Evolutionary conservation across 306 rosid genomes (phyloP), one percentile per base, ranked within the genome.

Genomic region (Vigna radiata): DNA sequence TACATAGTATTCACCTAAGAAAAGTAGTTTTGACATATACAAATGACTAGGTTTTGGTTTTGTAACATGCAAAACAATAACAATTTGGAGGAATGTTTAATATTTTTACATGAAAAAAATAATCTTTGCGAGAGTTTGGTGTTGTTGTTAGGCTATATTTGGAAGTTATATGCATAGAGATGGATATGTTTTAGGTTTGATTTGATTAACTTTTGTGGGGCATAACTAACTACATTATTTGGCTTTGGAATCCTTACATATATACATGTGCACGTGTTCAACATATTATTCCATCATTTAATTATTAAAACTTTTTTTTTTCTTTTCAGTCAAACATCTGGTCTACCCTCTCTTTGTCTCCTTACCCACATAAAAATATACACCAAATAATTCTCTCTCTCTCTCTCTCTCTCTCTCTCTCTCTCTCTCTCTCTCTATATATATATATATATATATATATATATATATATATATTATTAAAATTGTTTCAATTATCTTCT

Each of bases 201-300:
- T 81, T 81, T 61, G 68, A 76, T 76, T 63, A 70, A 62, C 36
- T 69, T 81, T 81, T 68, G 15, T 41, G 15, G 39, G 81, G 48
- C 68, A 43, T 81, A 81, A 81, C 85, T 81, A 81, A 81, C 85
- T 48, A 31, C 54, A 75, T 81, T 81, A 48, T 73, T 81, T 81
- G 25, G 73, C 81, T 76, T 75, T 52, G 27, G 66, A 81, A 75
- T 41, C 46, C 11, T 8, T 41, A 39, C 8, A 39, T 75, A 54
- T 72, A 59, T 70, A 76, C 73, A 61, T 41, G 33, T 81, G 81
- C 81, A 81, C 73, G 68, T 69, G 67, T 48, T 52, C 11, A 11
- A 16, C 6, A 81, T 70, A 81, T 70, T 67, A 16, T 65, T 66
- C 43, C 16, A 73, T 8, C 37, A 43, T 48, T 75, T 61, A 48